Conservation (phyloP, 176 grass and related monocot genomes). For the Phoenix dactylifera region DNA sequence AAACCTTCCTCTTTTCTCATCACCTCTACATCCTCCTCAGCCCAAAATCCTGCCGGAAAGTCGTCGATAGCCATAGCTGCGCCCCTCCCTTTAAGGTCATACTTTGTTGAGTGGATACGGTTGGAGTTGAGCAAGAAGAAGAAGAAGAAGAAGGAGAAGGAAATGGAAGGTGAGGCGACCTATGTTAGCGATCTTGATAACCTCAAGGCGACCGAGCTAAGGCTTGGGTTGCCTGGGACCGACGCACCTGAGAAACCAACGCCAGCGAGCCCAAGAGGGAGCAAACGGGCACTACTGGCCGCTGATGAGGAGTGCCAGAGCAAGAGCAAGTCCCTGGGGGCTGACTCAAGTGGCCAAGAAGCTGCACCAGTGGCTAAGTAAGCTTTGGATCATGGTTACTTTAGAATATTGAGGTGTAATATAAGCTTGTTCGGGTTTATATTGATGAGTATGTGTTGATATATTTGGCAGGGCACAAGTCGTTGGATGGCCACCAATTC, state of each 20-base stretch:
- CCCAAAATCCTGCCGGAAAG: not conserved
- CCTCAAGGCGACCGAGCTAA: conserved; percentile 79
- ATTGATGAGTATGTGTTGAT: not conserved
- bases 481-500: conserved; percentile 81
- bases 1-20: not conserved
- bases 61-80: not conserved
- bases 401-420: not conserved
- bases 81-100: too few species aligned
- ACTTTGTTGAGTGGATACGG: too few species aligned
- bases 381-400: conserved; percentile 3
- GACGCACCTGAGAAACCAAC: conserved; percentile 8
- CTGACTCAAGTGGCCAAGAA: conserved; percentile 16
- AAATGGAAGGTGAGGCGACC: conserved; percentile 39
- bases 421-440: not conserved
- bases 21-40: not conserved
- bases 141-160: not conserved
- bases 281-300: conserved; percentile 38
- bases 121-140: too few species aligned
- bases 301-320: conserved; percentile 9
- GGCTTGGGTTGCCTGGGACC: conserved; percentile 77
- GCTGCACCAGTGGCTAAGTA: conserved; percentile 25
- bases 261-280: conserved; percentile 19
- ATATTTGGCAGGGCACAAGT: conserved; percentile 45
- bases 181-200: conserved; percentile 32
- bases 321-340: conserved; percentile 23